Percentiles rank a stretch among this genome's conserved stretches.
These are phyloP conservation scores for Paramarasmius palmivorus DNA, from an alignment of 1,284 basidiomycete species.

Conservation along the genomic window DNA sequence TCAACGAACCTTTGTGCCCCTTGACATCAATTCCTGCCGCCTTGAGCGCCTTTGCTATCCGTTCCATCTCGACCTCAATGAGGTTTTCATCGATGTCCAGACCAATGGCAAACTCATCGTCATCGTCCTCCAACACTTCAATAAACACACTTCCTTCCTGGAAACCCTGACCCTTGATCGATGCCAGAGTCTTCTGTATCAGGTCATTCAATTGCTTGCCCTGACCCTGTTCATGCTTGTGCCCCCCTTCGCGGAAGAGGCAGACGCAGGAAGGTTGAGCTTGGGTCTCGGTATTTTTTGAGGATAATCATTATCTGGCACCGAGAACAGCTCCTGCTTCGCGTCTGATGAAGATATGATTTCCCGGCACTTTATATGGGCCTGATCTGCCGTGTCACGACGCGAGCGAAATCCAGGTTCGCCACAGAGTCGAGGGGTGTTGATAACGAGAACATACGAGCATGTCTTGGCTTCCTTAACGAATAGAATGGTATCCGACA, in stretches of 20 bases:
- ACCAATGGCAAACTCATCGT: constrained; percentile 17
- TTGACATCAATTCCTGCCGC: constrained; percentile 18
- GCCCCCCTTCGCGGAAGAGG: constrained; percentile 10
- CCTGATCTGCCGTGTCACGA: constrained; percentile 64
- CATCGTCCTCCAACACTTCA: constrained; percentile 17
- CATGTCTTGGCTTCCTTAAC: constrained; percentile 92
- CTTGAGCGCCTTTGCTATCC: constrained; percentile 7
- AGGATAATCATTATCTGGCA: constrained; percentile 55
- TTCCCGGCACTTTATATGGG: constrained; percentile 74
- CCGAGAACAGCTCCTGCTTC: constrained; percentile 22
- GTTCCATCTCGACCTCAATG: constrained; percentile 4
- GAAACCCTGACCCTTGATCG: constrained; percentile 32
- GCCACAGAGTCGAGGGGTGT: constrained; percentile 89
- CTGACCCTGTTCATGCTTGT: constrained; percentile 18
- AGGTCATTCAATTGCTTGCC: constrained; percentile 33
- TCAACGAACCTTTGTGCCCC: constrained; percentile 18
- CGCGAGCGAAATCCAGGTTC: constrained; percentile 87
- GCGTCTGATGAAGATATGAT: constrained; percentile 47
- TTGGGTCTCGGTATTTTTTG: constrained; percentile 48
- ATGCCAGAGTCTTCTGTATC: constrained; percentile 41
- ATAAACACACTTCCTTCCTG: constrained; percentile 14
- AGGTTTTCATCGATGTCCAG: constrained; percentile 25
- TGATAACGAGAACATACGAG: constrained; percentile 88
- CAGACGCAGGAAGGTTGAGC: constrained; percentile 45
- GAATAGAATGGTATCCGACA: constrained; percentile 82